Base-by-base conservation (phyloP, 345 rosid species). In the Populus simonii region DNA sequence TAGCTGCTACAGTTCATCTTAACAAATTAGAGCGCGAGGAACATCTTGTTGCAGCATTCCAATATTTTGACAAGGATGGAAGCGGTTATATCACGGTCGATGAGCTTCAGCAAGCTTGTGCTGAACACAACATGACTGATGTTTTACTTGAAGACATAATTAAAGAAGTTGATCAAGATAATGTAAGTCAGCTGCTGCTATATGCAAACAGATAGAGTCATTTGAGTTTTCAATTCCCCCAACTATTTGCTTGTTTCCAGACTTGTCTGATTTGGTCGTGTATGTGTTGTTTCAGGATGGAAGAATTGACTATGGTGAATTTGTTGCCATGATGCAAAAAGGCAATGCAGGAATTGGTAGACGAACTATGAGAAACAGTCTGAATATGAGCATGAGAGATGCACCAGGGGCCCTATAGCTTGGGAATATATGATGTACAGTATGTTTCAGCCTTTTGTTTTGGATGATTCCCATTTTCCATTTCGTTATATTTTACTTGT, bases 281-380 rank as follows among this genome's bases (percentile, higher is more conserved):
- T 63, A n/a, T 81, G n/a, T 82, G 66, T 78, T 70, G 17, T 84
- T 79, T 65, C 83, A 96, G 99, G 99, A 96, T 81, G 99, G 99
- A 74, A 80, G 93, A 80, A 96, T 96, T 47, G 99, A 96, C 66
- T 96, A 96, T 53, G 90, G 93, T 59, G 99, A 96, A 84, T 96
- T 96, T 86, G 99, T 89, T 72, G 99, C 98, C 16, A 94, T 94
- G 99, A 94, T 94, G 99, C 98, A 92, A 88, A 96, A 96, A 82
- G 98, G 98, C 63, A 92, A 94, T 70, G 89, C 88, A 0, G 99
- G 98, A 76, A 72, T 96, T 17, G 99, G 99, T n/a, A 90, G 99
- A 88, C 86, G 99, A 88, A 94, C 99, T 27, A 94, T 96, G 97
- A 85, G 93, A 67, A 96, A 96, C 85, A 96, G 98, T 80, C 70